Conservation (phyloP, 2,329 filamentous ascomycete genomes). For the Knoxdaviesia capensis region DNA sequence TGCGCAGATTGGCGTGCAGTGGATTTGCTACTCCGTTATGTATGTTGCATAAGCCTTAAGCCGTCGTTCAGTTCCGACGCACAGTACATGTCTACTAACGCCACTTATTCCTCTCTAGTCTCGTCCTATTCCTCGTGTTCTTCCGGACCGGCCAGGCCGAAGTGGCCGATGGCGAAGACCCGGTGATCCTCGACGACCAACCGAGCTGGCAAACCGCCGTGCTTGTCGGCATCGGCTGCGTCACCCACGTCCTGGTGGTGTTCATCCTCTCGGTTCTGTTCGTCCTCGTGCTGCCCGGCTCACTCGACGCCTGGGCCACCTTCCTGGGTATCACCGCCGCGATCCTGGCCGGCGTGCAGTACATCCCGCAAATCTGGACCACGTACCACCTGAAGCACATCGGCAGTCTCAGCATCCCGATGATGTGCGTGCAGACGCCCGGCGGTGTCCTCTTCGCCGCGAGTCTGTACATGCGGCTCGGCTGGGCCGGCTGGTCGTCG, state of each 20-base stretch:
- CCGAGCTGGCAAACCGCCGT: constrained; percentile 64
- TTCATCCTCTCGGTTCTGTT: constrained; percentile 51
- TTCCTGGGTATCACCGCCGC: constrained; percentile 64
- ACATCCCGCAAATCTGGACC: constrained; percentile 85
- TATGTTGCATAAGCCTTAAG: constrained; percentile 21
- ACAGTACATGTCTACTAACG: constrained; percentile 6
- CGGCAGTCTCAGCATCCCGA: constrained; percentile 80
- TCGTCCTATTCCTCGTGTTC: constrained; percentile 86
- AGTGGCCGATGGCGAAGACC: constrained; percentile 19
- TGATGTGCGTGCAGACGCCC: constrained; percentile 97
- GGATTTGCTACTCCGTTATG: constrained; percentile 84
- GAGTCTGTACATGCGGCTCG: constrained; percentile 63
- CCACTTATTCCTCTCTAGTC: constrained; percentile 26
- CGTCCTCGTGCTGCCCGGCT: constrained; percentile 36
- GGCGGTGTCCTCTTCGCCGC: constrained; percentile 78
- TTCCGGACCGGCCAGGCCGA: constrained; percentile 48
- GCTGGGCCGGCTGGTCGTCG: constrained; percentile 74
- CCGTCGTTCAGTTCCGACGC: too few relatives aligned
- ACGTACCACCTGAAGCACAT: constrained; percentile 73
- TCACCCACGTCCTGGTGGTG: constrained; percentile 55
- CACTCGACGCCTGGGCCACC: constrained; percentile 66
- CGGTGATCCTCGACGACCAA: constrained; percentile 25
- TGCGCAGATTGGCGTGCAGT: constrained; percentile 77
- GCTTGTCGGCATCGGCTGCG: constrained; percentile 48
- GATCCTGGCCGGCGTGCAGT: constrained; percentile 67